These are phyloP conservation scores for Suhomyces bribrorum DNA, from an alignment of 1,139 yeast species.

Conservation along the genomic window DNA sequence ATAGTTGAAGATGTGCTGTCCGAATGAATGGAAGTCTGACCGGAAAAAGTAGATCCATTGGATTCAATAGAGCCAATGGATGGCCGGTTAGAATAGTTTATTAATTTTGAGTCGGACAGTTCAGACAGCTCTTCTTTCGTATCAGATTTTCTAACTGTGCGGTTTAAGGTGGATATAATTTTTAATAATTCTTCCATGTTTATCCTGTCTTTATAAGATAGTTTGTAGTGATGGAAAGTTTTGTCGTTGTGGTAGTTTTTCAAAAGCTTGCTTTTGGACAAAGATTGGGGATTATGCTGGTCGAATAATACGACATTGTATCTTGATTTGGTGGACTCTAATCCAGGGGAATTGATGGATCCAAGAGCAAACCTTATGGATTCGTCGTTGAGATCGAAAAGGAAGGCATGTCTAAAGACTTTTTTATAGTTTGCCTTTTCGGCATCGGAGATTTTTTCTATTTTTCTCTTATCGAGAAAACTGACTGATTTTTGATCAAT, in stretches of 20 bases:
- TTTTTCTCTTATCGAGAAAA: constrained; percentile 27
- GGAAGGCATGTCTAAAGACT: constrained; percentile 23
- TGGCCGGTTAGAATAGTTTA: constrained; percentile 11
- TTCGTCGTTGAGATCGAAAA: constrained; percentile 18
- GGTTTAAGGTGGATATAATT: constrained; percentile 24
- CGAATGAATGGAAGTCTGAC: constrained; percentile 13
- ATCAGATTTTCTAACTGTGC: constrained; percentile 3
- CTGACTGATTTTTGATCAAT: constrained; percentile 30
- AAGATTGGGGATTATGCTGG: constrained; percentile 19
- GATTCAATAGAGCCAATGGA: constrained; percentile 18
- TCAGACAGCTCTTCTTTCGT: constrained; percentile 1
- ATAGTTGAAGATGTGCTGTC: constrained; percentile 17
- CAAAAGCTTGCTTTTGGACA: constrained; percentile 10
- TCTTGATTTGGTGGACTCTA: constrained; percentile 29
- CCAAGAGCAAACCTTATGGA: constrained; percentile 23
- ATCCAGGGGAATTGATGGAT: constrained; percentile 30
- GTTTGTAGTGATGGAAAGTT: constrained; percentile 26
- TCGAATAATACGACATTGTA: constrained; percentile 29
- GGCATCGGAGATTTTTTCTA: constrained; percentile 14
- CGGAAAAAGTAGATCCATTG: constrained; percentile 15
- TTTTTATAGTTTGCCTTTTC: constrained; percentile 19
- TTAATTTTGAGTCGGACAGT: background rate
- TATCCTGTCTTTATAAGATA: constrained; percentile 33
- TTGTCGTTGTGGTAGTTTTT: constrained; percentile 23
- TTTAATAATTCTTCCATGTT: constrained; percentile 29